Conservation (phyloP, 2,329 filamentous ascomycete genomes). For the Epichloe brachyelytri region DNA sequence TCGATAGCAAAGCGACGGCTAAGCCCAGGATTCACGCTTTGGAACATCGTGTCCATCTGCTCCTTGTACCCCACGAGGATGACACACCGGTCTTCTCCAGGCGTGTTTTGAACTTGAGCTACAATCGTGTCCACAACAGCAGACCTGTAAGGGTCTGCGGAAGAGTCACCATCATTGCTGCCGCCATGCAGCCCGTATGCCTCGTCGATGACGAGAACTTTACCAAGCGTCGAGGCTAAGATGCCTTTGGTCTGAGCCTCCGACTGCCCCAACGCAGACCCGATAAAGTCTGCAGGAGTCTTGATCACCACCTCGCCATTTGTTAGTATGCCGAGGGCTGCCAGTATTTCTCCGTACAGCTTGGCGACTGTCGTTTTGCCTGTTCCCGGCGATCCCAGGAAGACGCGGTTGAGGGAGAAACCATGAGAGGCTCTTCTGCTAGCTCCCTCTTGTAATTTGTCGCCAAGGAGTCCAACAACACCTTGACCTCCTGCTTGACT, state of each 20-base stretch:
- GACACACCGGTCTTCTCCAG: slow-evolving; percentile 61
- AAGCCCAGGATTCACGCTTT: slow-evolving; percentile 60
- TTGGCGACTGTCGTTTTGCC: slow-evolving; percentile 68
- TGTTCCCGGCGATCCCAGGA: slow-evolving; percentile 60
- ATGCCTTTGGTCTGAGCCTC: slow-evolving; percentile 63
- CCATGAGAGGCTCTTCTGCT: slow-evolving; percentile 41
- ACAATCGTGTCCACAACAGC: slow-evolving; percentile 65
- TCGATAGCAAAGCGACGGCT: slow-evolving; percentile 50
- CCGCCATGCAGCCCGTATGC: slow-evolving; percentile 52
- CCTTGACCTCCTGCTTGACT: slow-evolving; percentile 49
- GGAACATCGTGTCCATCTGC: slow-evolving; percentile 59
- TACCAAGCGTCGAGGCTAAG: slow-evolving; percentile 51
- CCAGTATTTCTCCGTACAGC: slow-evolving; percentile 56
- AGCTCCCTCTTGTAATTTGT: slow-evolving; percentile 56
- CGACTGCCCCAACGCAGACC: slow-evolving; percentile 47
- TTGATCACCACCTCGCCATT: slow-evolving; percentile 61
- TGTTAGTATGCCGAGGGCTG: slow-evolving; percentile 51
- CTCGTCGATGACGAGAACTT: slow-evolving; percentile 71
- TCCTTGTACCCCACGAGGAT: slow-evolving; percentile 58
- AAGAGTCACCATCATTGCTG: slow-evolving; percentile 10
- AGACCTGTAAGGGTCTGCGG: slow-evolving; percentile 35
- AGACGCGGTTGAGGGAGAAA: slow-evolving; percentile 53
- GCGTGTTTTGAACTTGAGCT: slow-evolving; percentile 55
- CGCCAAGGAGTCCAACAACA: slow-evolving; percentile 46
- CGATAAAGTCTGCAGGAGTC: slow-evolving; percentile 63